phyloP scores from a whole-genome alignment of 2,329 filamentous ascomycete genomes.

The Diaporthe citrichinensis region DNA sequence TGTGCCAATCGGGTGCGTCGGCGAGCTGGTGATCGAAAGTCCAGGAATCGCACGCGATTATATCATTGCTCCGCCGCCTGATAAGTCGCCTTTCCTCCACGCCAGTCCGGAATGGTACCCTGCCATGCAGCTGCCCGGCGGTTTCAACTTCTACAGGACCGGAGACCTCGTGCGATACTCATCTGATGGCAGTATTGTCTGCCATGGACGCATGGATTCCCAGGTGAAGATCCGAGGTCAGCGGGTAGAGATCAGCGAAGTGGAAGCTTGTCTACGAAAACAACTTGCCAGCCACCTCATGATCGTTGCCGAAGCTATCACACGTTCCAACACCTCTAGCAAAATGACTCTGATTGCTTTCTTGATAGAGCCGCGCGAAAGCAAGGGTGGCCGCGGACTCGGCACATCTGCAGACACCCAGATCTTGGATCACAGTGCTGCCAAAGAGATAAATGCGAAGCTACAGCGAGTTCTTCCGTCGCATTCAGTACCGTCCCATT shows the following conservation, averaged over 20 bases:
- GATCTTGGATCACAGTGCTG: neutral
- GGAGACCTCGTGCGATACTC: constrained; percentile 72
- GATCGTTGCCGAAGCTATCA: neutral
- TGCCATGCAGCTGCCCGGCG: neutral
- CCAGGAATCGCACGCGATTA: constrained; percentile 66
- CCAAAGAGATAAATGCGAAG: neutral
- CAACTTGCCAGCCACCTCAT: neutral
- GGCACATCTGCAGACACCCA: neutral
- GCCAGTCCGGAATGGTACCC: neutral
- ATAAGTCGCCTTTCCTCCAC: neutral
- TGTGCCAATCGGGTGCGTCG: constrained; percentile 62
- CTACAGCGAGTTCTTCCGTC: neutral
- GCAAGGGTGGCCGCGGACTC: neutral
- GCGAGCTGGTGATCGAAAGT: constrained; percentile 68
- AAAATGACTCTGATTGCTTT: neutral
- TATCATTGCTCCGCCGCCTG: neutral
- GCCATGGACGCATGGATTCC: constrained; percentile 75
- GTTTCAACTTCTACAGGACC: constrained; percentile 61
- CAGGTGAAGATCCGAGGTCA: constrained; percentile 80
- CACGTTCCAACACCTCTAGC: constrained; percentile 57
- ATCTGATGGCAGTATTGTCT: constrained; percentile 64
- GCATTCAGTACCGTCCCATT: neutral
- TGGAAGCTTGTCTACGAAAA: constrained; percentile 52
- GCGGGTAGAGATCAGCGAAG: constrained; percentile 71
- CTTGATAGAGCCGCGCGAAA: neutral